phyloP scores from a whole-genome alignment of 2,329 filamentous ascomycete genomes.

The Periglandula ipomoeae region DNA sequence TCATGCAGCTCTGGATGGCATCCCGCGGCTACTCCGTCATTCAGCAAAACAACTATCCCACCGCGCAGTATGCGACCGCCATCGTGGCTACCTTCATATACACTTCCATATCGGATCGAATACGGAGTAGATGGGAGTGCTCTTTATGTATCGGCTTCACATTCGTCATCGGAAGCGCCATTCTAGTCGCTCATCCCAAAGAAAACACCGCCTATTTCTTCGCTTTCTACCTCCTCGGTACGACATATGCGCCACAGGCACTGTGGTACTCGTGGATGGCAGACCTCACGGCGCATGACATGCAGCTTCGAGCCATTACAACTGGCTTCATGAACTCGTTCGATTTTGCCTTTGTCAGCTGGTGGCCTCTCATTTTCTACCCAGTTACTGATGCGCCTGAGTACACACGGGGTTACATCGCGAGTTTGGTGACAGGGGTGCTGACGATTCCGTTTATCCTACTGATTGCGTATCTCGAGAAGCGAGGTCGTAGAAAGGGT shows the following conservation, averaged over 20 bases:
- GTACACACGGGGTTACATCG: slow-evolving; percentile 29
- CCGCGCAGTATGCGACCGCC: slow-evolving; percentile 29
- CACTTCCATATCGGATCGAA: slow-evolving; percentile 30
- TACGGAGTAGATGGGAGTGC: slow-evolving; percentile 33
- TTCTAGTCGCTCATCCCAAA: slow-evolving; percentile 24
- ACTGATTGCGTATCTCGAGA: slow-evolving; percentile 28
- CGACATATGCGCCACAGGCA: slow-evolving; percentile 35
- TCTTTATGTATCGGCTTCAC: slow-evolving; percentile 32
- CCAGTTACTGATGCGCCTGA: slow-evolving; percentile 30
- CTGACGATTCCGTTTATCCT: slow-evolving; percentile 26
- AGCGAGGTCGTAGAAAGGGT: slow-evolving; percentile 15
- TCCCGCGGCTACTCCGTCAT: slow-evolving; percentile 32
- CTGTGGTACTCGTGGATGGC: slow-evolving; percentile 40
- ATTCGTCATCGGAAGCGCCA: slow-evolving; percentile 30
- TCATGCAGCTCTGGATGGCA: slow-evolving; percentile 35
- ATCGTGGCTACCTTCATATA: slow-evolving; percentile 33
- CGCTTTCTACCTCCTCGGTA: slow-evolving; percentile 34
- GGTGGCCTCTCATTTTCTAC: slow-evolving; percentile 31
- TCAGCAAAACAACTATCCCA: slow-evolving; percentile 36
- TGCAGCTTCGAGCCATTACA: slow-evolving; percentile 33
- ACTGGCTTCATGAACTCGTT: slow-evolving; percentile 35
- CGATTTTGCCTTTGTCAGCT: slow-evolving; percentile 32
- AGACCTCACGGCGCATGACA: slow-evolving; percentile 28
- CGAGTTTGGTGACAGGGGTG: slow-evolving; percentile 27
- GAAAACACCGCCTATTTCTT: slow-evolving; percentile 29